phyloP scores from a whole-genome alignment of 805 yeast genomes.

The Ogataea paradorogensis region DNA sequence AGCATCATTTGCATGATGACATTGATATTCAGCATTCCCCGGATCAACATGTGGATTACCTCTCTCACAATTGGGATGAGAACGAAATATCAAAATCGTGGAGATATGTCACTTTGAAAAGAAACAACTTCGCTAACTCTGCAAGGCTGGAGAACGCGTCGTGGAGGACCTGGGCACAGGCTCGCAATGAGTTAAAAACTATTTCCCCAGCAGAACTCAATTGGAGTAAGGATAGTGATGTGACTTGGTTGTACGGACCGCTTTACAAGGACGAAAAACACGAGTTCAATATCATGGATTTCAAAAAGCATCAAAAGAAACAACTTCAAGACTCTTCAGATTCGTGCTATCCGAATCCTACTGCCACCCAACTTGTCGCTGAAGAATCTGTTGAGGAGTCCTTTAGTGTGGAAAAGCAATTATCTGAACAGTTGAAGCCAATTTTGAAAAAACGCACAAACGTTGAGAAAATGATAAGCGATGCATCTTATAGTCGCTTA shows the following conservation, averaged over 20 bases:
- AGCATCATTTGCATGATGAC: slow-evolving; percentile 72
- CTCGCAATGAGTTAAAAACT: slow-evolving; percentile 66
- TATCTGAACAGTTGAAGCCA: slow-evolving; percentile 57
- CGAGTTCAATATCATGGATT: slow-evolving; percentile 21
- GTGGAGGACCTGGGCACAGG: slow-evolving; percentile 97
- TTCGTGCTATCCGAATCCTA: not conserved
- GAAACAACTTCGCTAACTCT: slow-evolving; percentile 79
- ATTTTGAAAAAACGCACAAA: slow-evolving; percentile 85
- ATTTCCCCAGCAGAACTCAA: slow-evolving; percentile 88
- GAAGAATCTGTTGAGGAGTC: not conserved
- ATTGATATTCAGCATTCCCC: slow-evolving; percentile 78
- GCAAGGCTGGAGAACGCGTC: slow-evolving; percentile 82
- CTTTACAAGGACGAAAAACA: slow-evolving; percentile 27
- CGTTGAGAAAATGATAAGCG: slow-evolving; percentile 73
- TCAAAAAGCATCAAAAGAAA: slow-evolving; percentile 12
- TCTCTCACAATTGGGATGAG: slow-evolving; percentile 95
- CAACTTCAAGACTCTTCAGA: slow-evolving; percentile 4
- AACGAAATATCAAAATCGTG: slow-evolving; percentile 90
- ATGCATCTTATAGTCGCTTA: slow-evolving; percentile 38
- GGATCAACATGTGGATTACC: slow-evolving; percentile 86
- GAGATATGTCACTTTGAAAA: slow-evolving; percentile 82
- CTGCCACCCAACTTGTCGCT: not conserved
- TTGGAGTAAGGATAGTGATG: slow-evolving; percentile 97
- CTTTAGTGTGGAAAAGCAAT: slow-evolving; percentile 8
- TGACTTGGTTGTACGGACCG: slow-evolving; percentile 98